Evolutionary conservation across 768 basidiomycete species (phyloP).

Genomic region (Serpula lacrymans): DNA sequence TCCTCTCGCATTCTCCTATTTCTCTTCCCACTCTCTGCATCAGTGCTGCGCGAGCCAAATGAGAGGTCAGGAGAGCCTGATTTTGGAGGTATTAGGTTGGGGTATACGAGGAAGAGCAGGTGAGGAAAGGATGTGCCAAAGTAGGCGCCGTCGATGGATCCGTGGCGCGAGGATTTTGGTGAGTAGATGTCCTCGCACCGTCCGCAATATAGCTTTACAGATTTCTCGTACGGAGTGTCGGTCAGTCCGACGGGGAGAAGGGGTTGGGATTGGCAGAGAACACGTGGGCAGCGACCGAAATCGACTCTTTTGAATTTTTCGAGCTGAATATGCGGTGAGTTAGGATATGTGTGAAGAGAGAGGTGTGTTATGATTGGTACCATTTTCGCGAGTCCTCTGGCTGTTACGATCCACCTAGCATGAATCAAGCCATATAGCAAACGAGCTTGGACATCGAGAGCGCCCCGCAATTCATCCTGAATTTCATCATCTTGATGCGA

Average conservation of each 20-base stretch:
- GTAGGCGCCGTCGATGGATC: conserved; percentile 97
- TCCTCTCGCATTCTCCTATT: conserved; percentile 55
- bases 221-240: conserved; percentile 97
- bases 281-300: conserved; percentile 97
- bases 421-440: conserved; percentile 95
- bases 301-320: conserved; percentile 99
- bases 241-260: conserved; percentile 96
- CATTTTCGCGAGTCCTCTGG: conserved; percentile 93
- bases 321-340: conserved; percentile 49
- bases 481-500: conserved; percentile 76
- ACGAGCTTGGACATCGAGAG: conserved; percentile 90
- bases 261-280: conserved; percentile 90
- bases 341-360: neutral
- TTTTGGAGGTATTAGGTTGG: conserved; percentile 87
- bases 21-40: conserved; percentile 31
- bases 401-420: conserved; percentile 95
- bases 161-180: conserved; percentile 95
- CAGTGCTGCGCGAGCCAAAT: conserved; percentile 20
- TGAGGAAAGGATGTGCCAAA: conserved; percentile 99
- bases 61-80: conserved; percentile 44
- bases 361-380: conserved; percentile 40
- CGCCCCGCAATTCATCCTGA: conserved; percentile 88
- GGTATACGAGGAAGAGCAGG: conserved; percentile 95
- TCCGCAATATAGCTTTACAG: conserved; percentile 97
- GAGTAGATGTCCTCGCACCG: conserved; percentile 99